Evolutionary conservation across 2,329 filamentous ascomycete species (phyloP).

Genomic region (Fusarium coffeatum): DNA sequence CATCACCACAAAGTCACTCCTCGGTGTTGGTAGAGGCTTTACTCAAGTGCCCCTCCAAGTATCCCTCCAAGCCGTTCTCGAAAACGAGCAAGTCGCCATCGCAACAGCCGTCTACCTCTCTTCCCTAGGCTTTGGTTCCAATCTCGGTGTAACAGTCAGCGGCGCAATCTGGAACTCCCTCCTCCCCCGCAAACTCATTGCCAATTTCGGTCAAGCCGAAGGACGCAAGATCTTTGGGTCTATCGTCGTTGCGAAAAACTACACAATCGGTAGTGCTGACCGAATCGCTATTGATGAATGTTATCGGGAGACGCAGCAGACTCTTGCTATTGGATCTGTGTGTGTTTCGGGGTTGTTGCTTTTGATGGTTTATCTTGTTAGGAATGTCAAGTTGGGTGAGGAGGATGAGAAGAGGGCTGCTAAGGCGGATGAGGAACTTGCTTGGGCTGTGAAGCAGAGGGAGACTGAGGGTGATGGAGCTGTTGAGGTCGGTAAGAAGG

Average conservation of each 20-base stretch:
- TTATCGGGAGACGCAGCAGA: constrained; percentile 32
- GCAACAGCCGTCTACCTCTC: constrained; percentile 35
- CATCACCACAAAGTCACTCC: constrained; percentile 30
- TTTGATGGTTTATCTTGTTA: constrained; percentile 7
- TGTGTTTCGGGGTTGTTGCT: constrained; percentile 17
- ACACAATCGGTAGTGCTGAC: constrained; percentile 15
- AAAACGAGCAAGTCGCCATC: constrained; percentile 29
- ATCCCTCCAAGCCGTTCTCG: constrained; percentile 17
- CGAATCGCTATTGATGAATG: constrained; percentile 18
- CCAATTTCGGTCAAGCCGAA: constrained; percentile 10
- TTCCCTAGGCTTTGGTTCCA: constrained; percentile 27
- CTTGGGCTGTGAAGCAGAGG: constrained; percentile 34
- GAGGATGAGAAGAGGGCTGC: constrained; percentile 30
- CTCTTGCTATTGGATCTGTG: constrained; percentile 28
- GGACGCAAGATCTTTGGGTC: constrained; percentile 30
- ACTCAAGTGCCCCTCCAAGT: constrained; percentile 25
- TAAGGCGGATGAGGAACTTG: constrained; percentile 31
- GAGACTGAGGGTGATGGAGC: background rate
- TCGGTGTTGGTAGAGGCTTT: constrained; percentile 31
- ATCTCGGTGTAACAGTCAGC: constrained; percentile 29
- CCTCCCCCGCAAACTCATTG: constrained; percentile 15
- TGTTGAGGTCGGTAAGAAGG: background rate
- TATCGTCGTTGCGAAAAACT: constrained; percentile 27
- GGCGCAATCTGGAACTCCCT: constrained; percentile 38
- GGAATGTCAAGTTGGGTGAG: constrained; percentile 22